These are phyloP conservation scores for Maudiozyma serrabonitensis DNA, from an alignment of 805 yeast genomes.

Conservation along the genomic window DNA sequence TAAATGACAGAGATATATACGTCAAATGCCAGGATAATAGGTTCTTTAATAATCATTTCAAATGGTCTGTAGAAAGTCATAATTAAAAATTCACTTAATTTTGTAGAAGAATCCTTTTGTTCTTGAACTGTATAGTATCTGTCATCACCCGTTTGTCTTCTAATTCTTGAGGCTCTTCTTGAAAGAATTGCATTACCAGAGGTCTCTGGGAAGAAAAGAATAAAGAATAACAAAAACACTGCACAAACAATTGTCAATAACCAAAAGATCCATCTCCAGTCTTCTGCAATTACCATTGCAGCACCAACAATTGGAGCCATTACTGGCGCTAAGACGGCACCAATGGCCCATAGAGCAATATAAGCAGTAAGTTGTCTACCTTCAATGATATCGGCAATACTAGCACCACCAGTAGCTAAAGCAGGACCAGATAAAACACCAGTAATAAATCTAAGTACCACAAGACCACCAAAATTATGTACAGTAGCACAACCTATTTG, in stretches of 20 bases:
- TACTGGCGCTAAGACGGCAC: constrained; percentile 45
- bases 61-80: constrained; percentile 41
- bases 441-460: constrained; percentile 40
- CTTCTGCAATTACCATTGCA: constrained; percentile 30
- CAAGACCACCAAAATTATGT: constrained; percentile 39
- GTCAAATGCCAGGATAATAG: constrained; percentile 44
- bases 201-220: constrained; percentile 41
- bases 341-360: constrained; percentile 43
- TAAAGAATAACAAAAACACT: constrained; percentile 27
- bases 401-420: constrained; percentile 50
- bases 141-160: constrained; percentile 39
- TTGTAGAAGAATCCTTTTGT: constrained; percentile 21
- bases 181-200: constrained; percentile 36
- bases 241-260: constrained; percentile 29
- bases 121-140: constrained; percentile 36
- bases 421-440: constrained; percentile 50
- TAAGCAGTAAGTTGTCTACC: constrained; percentile 36
- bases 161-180: constrained; percentile 36
- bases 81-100: constrained; percentile 12
- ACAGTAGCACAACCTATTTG: constrained; percentile 49
- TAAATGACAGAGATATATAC: constrained; percentile 43
- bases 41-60: constrained; percentile 40
- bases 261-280: constrained; percentile 51
- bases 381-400: constrained; percentile 39
- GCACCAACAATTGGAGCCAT: constrained; percentile 40